Conservation (phyloP, 257 asterid species). For the Forsythia viridissima region DNA sequence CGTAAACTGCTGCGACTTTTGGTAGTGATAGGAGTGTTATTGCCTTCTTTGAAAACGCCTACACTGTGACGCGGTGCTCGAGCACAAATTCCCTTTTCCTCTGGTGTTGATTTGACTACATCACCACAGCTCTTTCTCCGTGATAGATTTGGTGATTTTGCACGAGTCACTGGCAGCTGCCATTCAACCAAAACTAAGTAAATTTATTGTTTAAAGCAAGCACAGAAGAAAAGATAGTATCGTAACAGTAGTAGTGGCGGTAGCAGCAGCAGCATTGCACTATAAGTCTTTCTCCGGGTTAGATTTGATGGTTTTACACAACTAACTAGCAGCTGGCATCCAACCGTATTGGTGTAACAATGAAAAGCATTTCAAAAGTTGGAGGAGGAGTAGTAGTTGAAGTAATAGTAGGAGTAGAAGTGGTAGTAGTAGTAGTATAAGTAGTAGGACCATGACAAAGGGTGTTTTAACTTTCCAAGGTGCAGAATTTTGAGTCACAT, state of each 20-base stretch:
- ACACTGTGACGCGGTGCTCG: conserved; percentile 51
- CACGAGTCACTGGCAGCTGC: conserved; percentile 93
- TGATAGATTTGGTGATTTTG: conserved; percentile 81
- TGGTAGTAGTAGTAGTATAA: too few relatives aligned
- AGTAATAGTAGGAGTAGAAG: neutral
- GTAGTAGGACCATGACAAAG: neutral
- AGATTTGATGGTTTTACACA: neutral
- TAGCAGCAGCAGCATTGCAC: neutral
- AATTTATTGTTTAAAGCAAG: neutral
- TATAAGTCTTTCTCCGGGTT: neutral
- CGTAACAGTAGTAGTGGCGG: neutral
- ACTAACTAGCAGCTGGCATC: neutral
- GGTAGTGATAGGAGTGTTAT: conserved; percentile 39
- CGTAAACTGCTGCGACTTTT: conserved; percentile 37
- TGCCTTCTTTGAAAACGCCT: conserved; percentile 48
- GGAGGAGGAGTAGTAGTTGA: neutral
- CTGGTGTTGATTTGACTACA: conserved; percentile 49
- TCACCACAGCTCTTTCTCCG: conserved; percentile 90
- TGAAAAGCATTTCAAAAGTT: neutral
- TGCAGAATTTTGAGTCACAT: neutral
- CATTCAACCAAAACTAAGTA: conserved; percentile 15
- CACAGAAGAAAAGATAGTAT: neutral
- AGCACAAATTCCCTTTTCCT: conserved; percentile 37
- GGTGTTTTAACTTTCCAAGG: neutral
- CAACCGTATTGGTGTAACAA: neutral